Base-by-base conservation (phyloP, 768 basidiomycete species). In the Lactifluus hygrophoroides region DNA sequence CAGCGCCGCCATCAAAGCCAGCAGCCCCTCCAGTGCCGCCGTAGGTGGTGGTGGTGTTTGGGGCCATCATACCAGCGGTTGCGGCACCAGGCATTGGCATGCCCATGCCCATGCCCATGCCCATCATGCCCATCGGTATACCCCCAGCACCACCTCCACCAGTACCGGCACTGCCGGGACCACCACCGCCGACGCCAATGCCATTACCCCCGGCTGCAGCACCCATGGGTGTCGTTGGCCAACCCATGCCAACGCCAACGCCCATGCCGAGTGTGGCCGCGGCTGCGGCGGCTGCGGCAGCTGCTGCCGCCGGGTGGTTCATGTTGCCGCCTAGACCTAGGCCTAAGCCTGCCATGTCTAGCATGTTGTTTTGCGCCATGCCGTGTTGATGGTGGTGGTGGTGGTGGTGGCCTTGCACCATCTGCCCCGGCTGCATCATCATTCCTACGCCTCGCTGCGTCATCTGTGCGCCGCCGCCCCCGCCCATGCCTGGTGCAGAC, bases 261-360 rank as follows among this genome's bases (percentile, higher is more conserved):
- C 64, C 67, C 13, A 55, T 43, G 63, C 72, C 70, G 21, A 71
- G 42, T 1, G 30, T 40, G 17, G 38, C 38, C 17, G 16, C 51
- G 5, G 27, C 27, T 5, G 46, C 27, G 1, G 46, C 46, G 3
- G 46, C 27, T 2, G 46, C 16, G 0, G 46, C 17, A 17, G 46
- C 25, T n/a, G 45, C 21, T 23, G 19, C 34, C 11, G 21, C 21
- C 21, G n/a, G 9, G 11, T 17, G 13, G 38, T 50, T 60, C 32
- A 48, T 44, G 11, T 30, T 48, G 54, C 61, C 40, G 51, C 56
- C 56, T n/a, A n/a, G n/a, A n/a, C n/a, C n/a, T n/a, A n/a, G n/a
- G n/a, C n/a, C n/a, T n/a, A n/a, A n/a, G n/a, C n/a, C n/a, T n/a
- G n/a, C n/a, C n/a, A n/a, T n/a, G n/a, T n/a, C n/a, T n/a, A n/a